Percentiles rank a stretch among this genome's conserved stretches.
Conservation (phyloP, 495 filamentous ascomycete species). For the Cercophora newfieldiana region DNA sequence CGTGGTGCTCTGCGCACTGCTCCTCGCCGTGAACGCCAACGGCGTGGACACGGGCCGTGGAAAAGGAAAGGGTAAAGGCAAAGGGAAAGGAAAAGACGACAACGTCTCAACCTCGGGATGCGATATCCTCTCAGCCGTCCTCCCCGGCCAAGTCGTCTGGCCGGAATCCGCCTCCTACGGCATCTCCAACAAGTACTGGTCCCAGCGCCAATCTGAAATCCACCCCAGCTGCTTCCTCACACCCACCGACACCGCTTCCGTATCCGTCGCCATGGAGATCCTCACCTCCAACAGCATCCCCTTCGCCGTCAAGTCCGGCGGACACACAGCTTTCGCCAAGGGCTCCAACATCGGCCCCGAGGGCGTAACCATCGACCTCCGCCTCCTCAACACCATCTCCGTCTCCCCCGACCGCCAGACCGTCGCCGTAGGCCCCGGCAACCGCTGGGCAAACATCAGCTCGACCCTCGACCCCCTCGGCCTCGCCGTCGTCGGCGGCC, state of each 20-base stretch:
- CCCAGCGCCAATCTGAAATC: conserved; percentile 40
- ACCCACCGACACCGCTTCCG: conserved; percentile 37
- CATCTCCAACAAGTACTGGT: conserved; percentile 48
- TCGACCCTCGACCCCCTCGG: conserved; percentile 44
- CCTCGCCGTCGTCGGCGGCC: conserved; percentile 55
- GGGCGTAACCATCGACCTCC: conserved; percentile 59
- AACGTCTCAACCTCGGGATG: no score
- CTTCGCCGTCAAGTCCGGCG: conserved; percentile 55
- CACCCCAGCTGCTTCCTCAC: conserved; percentile 46
- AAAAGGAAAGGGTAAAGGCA: no score
- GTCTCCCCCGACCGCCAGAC: conserved; percentile 36
- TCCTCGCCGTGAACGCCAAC: no score
- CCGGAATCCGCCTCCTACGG: conserved; percentile 23
- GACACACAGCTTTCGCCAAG: conserved; percentile 51
- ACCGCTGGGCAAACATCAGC: conserved; percentile 57
- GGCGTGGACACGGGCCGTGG: no score
- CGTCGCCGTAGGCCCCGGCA: conserved; percentile 47
- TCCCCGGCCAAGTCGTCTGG: conserved; percentile 23
- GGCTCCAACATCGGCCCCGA: conserved; percentile 47
- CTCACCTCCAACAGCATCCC: conserved; percentile 35
- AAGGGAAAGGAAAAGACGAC: no score
- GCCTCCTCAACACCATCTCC: conserved; percentile 43
- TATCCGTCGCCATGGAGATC: conserved; percentile 40
- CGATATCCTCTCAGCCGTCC: conserved; percentile 15
- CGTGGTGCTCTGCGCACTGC: no score